These are phyloP conservation scores for Oidiodendron maius DNA, from an alignment of 495 filamentous ascomycete genomes.

Conservation along the genomic window DNA sequence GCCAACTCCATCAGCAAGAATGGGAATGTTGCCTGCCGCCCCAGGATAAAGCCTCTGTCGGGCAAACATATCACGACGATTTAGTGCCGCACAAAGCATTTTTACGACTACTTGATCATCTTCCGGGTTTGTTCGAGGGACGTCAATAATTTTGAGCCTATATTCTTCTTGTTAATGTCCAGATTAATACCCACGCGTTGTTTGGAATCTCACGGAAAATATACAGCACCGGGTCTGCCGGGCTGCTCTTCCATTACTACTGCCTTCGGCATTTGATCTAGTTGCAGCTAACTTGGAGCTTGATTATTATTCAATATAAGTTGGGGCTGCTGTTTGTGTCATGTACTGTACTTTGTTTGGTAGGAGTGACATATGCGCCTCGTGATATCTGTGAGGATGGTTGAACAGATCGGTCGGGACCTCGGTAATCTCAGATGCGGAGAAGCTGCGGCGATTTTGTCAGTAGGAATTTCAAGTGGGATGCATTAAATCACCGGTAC, in stretches of 20 bases:
- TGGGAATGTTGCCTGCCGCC: conserved; percentile 62
- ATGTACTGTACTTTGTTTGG: no score
- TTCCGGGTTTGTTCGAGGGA: not conserved
- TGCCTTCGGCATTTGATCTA: not conserved
- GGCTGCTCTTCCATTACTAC: not conserved
- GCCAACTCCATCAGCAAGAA: conserved; percentile 75
- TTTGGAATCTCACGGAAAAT: not conserved
- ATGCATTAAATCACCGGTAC: no score
- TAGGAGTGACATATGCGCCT: no score
- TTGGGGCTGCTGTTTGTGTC: no score
- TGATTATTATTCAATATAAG: no score
- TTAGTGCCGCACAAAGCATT: conserved; percentile 69
- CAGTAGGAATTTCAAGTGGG: no score
- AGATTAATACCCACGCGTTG: not conserved
- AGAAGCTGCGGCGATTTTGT: no score
- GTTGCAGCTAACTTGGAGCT: no score
- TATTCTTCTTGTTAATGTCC: no score
- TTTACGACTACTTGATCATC: conserved; percentile 47
- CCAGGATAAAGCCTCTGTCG: conserved; percentile 82
- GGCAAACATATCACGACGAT: conserved; percentile 86
- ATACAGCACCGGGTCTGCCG: not conserved
- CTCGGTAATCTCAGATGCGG: no score
- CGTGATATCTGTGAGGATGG: no score
- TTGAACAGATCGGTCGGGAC: no score
- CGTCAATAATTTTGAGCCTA: not conserved